These are phyloP conservation scores for Monilinia fructigena DNA, from an alignment of 2,329 filamentous ascomycete species.

Conservation along the genomic window DNA sequence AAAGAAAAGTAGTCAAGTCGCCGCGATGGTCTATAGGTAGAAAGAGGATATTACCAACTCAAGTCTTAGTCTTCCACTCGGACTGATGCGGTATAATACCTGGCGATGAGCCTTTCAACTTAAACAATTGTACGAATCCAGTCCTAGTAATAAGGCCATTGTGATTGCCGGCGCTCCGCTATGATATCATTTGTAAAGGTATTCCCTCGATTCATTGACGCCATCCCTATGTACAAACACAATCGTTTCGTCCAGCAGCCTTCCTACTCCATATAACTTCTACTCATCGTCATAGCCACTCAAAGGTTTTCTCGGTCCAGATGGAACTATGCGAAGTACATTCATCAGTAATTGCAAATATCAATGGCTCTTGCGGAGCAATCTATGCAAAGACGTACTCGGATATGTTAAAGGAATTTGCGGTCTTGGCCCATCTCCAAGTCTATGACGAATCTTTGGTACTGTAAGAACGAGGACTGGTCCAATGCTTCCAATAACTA, in stretches of 20 bases:
- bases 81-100: not conserved
- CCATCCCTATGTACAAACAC: slow-evolving; percentile 21
- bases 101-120: not conserved
- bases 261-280: not conserved
- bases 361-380: not conserved
- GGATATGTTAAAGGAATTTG: slow-evolving; percentile 89
- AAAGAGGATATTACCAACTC: not conserved
- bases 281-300: slow-evolving; percentile 57
- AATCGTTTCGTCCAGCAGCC: slow-evolving; percentile 3
- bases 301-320: slow-evolving; percentile 58
- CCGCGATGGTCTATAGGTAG: not conserved
- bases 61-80: slow-evolving; percentile 7
- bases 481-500: slow-evolving; percentile 69
- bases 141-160: not conserved
- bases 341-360: slow-evolving; percentile 30
- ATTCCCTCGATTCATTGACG: slow-evolving; percentile 19
- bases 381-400: slow-evolving; percentile 57
- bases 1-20: not conserved
- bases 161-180: not conserved
- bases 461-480: slow-evolving; percentile 69
- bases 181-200: slow-evolving; percentile 15
- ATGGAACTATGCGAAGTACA: slow-evolving; percentile 48
- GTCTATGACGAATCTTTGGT: slow-evolving; percentile 67
- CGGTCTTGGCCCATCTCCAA: slow-evolving; percentile 72
- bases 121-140: not conserved